Base-by-base conservation (phyloP, 768 basidiomycete genomes). In the Kwoniella sp. region DNA sequence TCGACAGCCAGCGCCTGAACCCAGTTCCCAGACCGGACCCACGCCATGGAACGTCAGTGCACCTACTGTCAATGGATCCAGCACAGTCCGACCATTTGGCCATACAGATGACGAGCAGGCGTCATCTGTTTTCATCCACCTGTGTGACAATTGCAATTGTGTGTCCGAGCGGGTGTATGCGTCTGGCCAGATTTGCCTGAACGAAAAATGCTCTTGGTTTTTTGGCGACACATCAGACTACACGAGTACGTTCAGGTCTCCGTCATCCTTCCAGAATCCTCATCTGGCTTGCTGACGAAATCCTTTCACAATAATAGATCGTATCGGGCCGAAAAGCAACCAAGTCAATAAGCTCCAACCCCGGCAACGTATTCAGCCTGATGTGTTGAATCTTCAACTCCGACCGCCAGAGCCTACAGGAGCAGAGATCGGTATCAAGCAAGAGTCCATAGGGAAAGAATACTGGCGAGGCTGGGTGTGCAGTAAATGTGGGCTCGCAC, bases 391-490 rank as follows among this genome's bases (percentile, higher is more conserved):
- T 7, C 59, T 77, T 11, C 37, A 51, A 37, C 52, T 79, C 4
- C 61, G 73, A n/a, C 70, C 74, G 0, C 22, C 52, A 4, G 67
- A 73, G 34, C 62, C 67, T 1, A 55, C 38, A 23, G 53, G 23
- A 20, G 25, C 37, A 9, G 28, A 45, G 2, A 25, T 52, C 31
- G 62, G 45, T 29, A 31, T 52, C 23, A 65, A 55, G 29, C 53
- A 59, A 22, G 26, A 23, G 1, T 48, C 67, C 4, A 61, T 66
- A 13, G 78, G 78, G 12, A 56, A 61, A 30, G 71, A 75, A 8
- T 74, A 58, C 61, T 79, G 78, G 78, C 51, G 61, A 47, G 78
- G 71, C 5, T 77, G 73, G 73, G 71, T 70, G 22, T 79, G 78
- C 41, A 26, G 61, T 4, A 54, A 67, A 53, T 79, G 78, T 47